Conservation (phyloP, 1,284 basidiomycete species). For the Takashimella koratensis region DNA sequence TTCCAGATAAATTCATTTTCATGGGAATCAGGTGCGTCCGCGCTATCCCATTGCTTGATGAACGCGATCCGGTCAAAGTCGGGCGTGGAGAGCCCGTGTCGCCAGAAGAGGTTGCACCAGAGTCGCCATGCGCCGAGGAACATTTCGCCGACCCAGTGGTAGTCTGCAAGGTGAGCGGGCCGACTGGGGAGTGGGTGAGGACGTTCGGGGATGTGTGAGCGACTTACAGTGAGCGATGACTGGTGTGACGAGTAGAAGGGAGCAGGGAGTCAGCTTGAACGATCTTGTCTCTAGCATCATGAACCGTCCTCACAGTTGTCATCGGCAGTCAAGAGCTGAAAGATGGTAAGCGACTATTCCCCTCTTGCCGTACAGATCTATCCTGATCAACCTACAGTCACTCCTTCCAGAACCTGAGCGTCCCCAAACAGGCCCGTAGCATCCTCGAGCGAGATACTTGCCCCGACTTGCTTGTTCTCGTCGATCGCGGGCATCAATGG, state of each 20-base stretch:
- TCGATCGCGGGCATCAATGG: slow-evolving; percentile 14
- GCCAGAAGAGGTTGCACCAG: slow-evolving; percentile 21
- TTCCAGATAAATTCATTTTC: slow-evolving; percentile 15
- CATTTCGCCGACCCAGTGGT: slow-evolving; percentile 38
- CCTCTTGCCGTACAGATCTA: background rate
- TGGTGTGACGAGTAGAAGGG: no score
- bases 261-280: no score
- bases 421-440: slow-evolving; percentile 8
- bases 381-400: slow-evolving; percentile 4
- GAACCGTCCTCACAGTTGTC: slow-evolving; percentile 19
- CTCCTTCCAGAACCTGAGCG: slow-evolving; percentile 15
- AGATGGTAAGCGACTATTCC: background rate
- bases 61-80: slow-evolving; percentile 26
- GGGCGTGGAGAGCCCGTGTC: slow-evolving; percentile 15
- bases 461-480: slow-evolving; percentile 17
- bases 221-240: slow-evolving; percentile 29
- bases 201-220: background rate
- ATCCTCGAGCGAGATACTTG: slow-evolving; percentile 11
- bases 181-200: background rate
- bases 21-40: slow-evolving; percentile 12
- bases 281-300: no score
- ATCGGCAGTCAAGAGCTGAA: slow-evolving; percentile 19
- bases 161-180: slow-evolving; percentile 14
- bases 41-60: slow-evolving; percentile 8
- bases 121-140: slow-evolving; percentile 34